phyloP scores from a whole-genome alignment of 2,329 filamentous ascomycete genomes.

The Hypoxylon sp. region DNA sequence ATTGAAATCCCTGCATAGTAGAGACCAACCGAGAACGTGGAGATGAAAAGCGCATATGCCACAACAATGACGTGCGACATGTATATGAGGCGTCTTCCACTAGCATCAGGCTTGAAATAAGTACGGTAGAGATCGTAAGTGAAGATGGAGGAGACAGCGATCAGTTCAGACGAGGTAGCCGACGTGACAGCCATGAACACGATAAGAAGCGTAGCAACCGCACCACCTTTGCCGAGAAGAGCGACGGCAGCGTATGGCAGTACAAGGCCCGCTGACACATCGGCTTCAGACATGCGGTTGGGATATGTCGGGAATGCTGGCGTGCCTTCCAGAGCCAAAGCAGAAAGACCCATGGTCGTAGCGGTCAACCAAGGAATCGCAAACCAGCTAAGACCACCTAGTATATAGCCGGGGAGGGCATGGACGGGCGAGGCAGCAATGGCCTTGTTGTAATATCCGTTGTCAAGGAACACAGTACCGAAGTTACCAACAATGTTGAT shows the following conservation, averaged over 20 bases:
- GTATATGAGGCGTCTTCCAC: constrained; percentile 81
- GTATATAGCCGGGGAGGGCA: constrained; percentile 88
- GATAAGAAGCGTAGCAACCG: constrained; percentile 81
- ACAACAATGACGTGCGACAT: constrained; percentile 82
- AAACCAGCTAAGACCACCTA: constrained; percentile 90
- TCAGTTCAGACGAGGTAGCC: constrained; percentile 84
- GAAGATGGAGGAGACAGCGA: constrained; percentile 88
- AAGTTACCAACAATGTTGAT: constrained; percentile 92
- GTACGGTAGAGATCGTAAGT: constrained; percentile 92
- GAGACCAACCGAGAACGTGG: constrained; percentile 81
- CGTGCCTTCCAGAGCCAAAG: constrained; percentile 81
- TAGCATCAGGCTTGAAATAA: constrained; percentile 83
- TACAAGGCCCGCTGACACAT: constrained; percentile 86
- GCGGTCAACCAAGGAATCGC: constrained; percentile 92
- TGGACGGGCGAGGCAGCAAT: constrained; percentile 89
- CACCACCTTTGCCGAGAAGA: constrained; percentile 84
- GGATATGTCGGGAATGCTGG: constrained; percentile 80
- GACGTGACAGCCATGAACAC: constrained; percentile 93
- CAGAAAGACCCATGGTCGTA: constrained; percentile 88
- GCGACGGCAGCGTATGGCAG: constrained; percentile 88
- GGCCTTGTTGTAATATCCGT: constrained; percentile 93
- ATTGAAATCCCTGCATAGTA: constrained; percentile 82
- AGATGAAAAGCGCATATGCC: constrained; percentile 80
- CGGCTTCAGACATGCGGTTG: constrained; percentile 76
- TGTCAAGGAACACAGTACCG: constrained; percentile 86